phyloP scores from a whole-genome alignment of 2,329 filamentous ascomycete genomes.

The Catunica adiposa region DNA sequence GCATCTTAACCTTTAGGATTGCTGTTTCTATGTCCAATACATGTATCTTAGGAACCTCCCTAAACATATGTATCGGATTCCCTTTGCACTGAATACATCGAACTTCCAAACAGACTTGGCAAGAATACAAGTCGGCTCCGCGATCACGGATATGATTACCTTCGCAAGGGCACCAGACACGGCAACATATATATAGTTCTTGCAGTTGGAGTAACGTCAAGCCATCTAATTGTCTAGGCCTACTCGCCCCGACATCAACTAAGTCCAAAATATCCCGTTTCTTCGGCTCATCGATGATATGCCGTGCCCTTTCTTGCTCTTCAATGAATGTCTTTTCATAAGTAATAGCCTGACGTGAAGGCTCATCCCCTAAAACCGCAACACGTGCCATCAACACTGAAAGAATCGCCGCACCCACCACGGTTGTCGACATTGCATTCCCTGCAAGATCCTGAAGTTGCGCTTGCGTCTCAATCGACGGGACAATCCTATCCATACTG shows the following conservation, averaged over 20 bases:
- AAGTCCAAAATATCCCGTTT: not conserved
- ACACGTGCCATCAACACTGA: slow-evolving; percentile 33
- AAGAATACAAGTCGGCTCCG: slow-evolving; percentile 17
- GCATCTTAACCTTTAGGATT: not conserved
- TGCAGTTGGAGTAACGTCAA: not conserved
- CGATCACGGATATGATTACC: slow-evolving; percentile 20
- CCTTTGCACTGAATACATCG: slow-evolving; percentile 25
- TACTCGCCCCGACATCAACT: not conserved
- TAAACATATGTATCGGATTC: slow-evolving; percentile 22
- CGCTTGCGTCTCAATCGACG: slow-evolving; percentile 44
- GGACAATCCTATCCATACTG: slow-evolving; percentile 41
- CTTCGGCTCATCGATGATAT: not conserved
- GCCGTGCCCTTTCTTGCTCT: not conserved
- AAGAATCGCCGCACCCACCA: slow-evolving; percentile 48
- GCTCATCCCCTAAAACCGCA: not conserved
- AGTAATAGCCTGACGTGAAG: not conserved
- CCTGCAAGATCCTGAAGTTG: slow-evolving; percentile 56
- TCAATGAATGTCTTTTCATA: not conserved
- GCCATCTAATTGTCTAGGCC: not conserved
- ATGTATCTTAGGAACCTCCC: not conserved
- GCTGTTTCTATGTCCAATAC: slow-evolving; percentile 3
- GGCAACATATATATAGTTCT: not conserved
- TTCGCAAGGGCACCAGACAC: slow-evolving; percentile 21
- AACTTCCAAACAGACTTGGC: slow-evolving; percentile 22
- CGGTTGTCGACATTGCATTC: slow-evolving; percentile 64